phyloP scores from a whole-genome alignment of 768 basidiomycete species.

The Suillus spraguei region DNA sequence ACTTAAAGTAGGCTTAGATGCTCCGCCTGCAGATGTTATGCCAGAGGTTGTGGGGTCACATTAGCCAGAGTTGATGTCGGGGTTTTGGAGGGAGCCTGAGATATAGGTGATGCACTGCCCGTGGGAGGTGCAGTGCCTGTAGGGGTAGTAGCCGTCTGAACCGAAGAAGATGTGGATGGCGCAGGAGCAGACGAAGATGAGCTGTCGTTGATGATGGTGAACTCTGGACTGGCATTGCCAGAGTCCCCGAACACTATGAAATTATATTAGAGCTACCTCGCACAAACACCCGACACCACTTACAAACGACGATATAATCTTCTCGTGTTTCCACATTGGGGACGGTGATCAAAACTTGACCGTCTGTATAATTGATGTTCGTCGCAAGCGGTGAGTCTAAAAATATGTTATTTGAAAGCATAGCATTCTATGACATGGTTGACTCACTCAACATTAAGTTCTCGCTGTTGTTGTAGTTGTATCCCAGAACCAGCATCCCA shows the following conservation, averaged over 20 bases:
- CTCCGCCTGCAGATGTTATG: not conserved
- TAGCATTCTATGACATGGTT: not conserved
- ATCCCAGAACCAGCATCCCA: conserved; percentile 34
- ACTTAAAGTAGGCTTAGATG: not conserved
- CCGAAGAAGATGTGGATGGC: conserved; percentile 10
- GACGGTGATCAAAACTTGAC: conserved; percentile 36
- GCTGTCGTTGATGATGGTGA: conserved; percentile 58
- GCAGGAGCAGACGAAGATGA: conserved; percentile 39
- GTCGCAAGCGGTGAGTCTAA: conserved; percentile 39
- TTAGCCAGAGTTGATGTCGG: not conserved
- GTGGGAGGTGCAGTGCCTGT: no score
- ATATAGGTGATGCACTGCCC: conserved; percentile 9
- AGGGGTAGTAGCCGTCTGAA: conserved; percentile 1
- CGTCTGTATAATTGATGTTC: conserved; percentile 33
- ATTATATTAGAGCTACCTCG: conserved; percentile 7
- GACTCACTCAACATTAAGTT: conserved; percentile 33
- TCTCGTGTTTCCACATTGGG: conserved; percentile 34
- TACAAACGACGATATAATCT: conserved; percentile 41
- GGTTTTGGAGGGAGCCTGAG: not conserved
- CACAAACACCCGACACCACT: conserved; percentile 18
- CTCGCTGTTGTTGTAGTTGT: conserved; percentile 30
- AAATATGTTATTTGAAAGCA: conserved; percentile 18
- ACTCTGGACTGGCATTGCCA: conserved; percentile 42
- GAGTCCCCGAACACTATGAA: conserved; percentile 42
- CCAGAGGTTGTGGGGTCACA: conserved; percentile 2